phyloP scores from a whole-genome alignment of 768 basidiomycete genomes.

The Termitomyces sp. region DNA sequence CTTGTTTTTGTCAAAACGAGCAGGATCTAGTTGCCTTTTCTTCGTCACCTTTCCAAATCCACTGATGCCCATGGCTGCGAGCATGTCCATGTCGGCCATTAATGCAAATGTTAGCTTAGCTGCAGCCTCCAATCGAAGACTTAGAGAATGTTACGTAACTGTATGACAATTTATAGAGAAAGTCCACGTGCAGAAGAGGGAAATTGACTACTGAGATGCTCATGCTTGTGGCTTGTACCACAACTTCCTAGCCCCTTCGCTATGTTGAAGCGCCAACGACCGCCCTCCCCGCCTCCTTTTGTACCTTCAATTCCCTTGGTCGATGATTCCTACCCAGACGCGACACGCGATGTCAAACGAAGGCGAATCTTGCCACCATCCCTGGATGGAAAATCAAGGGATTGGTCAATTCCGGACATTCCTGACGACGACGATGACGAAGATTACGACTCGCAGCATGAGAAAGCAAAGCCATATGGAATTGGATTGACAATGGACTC shows the following conservation, averaged over 20 bases:
- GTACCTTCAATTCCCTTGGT: constrained; percentile 24
- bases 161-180: background rate
- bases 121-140: background rate
- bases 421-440: constrained; percentile 33
- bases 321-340: constrained; percentile 23
- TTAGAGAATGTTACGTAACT: constrained; percentile 12
- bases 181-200: constrained; percentile 7
- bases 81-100: constrained; percentile 60
- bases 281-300: constrained; percentile 39
- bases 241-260: background rate
- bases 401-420: constrained; percentile 33
- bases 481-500: constrained; percentile 18
- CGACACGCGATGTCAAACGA: constrained; percentile 45
- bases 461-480: constrained; percentile 22
- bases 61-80: constrained; percentile 80
- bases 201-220: constrained; percentile 2
- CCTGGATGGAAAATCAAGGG: constrained; percentile 49
- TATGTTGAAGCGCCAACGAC: constrained; percentile 58
- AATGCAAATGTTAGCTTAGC: background rate
- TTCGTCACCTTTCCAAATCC: constrained; percentile 77
- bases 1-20: constrained; percentile 76
- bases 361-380: constrained; percentile 49
- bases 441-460: constrained; percentile 20
- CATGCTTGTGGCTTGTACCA: constrained; percentile 2
- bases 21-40: constrained; percentile 68